Base-by-base conservation (phyloP, 176 grass and related monocot species). In the Pontederia crassipes region DNA sequence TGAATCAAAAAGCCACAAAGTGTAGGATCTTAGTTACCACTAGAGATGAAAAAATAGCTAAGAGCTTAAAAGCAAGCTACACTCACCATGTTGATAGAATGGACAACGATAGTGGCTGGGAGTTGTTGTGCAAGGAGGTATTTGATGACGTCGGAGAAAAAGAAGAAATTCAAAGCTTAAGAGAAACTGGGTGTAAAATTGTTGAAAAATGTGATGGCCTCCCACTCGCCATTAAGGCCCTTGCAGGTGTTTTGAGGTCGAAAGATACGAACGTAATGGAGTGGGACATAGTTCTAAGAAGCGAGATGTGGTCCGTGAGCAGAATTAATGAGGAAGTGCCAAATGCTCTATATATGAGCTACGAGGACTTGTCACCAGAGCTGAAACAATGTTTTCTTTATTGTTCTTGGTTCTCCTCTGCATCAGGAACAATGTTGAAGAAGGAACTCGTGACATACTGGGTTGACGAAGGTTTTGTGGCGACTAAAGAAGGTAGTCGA, bases 401-500 rank as follows among this genome's bases (percentile, higher is more conserved):
- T 15, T 60, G 58, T 8, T 11, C 58, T 13, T 12, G 32, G 28
- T 40, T 60, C 0, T 10, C 7, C 1, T 9, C 28, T 40, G 32
- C 4, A 40, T 35, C 70, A 48, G 4, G 0, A 4, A n/a, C 0
- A 7, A 28, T 71, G 0, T 0, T 2, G 0, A 46, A 46, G n/a
- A 0, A 17, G 0, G 46, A 76, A 20, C 27, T 89, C 58, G 18
- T 46, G 0, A 48, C 16, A 14, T 11, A 32, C 8, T 89, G 81
- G 78, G 45, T 82, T 5, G 81, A 78, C 14, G 82, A 79, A 73
- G 32, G 32, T 40, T 40, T 40, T 40, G 32, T 40, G 32, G 4
- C 32, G 6, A 40, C 32, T 4, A 40, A 40, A 40, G 32, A 40
- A 40, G 6, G 6, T 40, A 40, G 32, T 40, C 6, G 4, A 40